A percentile compares a stretch with the other conserved stretches of the same genome.
Evolutionary conservation across 306 rosid genomes (phyloP).

Genomic region (Myrica gale): DNA sequence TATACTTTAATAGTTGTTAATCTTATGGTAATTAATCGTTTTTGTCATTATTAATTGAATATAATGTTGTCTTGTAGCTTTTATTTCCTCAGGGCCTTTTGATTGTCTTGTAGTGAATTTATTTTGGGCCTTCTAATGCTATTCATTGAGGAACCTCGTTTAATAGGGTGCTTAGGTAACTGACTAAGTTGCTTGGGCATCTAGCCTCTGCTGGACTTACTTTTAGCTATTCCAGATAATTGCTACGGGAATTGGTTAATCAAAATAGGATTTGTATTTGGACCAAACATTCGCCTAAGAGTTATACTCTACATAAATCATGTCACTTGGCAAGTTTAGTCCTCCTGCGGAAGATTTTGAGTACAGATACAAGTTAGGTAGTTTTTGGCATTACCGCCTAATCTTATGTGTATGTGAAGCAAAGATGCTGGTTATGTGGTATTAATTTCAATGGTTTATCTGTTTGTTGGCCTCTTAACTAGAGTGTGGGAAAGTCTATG

Average conservation of each 20-base stretch:
- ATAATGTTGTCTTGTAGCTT: too few relatives aligned
- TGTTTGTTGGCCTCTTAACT: not conserved
- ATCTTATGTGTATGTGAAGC: not conserved
- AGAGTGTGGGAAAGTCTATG: not conserved
- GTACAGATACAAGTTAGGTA: not conserved
- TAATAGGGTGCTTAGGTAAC: too few relatives aligned
- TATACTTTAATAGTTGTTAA: too few relatives aligned
- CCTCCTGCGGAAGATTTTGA: not conserved
- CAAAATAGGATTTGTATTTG: not conserved
- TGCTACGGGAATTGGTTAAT: not conserved
- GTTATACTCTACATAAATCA: too few relatives aligned
- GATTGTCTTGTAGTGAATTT: too few relatives aligned
- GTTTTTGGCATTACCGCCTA: not conserved
- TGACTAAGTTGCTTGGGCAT: too few relatives aligned
- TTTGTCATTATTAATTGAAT: too few relatives aligned
- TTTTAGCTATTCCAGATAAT: not conserved
- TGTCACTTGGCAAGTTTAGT: not conserved
- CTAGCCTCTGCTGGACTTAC: not conserved
- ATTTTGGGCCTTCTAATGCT: too few relatives aligned
- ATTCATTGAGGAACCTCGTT: too few relatives aligned
- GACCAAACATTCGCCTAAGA: not conserved
- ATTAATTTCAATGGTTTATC: not conserved
- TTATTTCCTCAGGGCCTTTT: too few relatives aligned
- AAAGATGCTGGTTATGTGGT: not conserved
- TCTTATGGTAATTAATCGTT: too few relatives aligned